Evolutionary conservation across 2,329 filamentous ascomycete species (phyloP).

Genomic region (Didymellaceae sp.): DNA sequence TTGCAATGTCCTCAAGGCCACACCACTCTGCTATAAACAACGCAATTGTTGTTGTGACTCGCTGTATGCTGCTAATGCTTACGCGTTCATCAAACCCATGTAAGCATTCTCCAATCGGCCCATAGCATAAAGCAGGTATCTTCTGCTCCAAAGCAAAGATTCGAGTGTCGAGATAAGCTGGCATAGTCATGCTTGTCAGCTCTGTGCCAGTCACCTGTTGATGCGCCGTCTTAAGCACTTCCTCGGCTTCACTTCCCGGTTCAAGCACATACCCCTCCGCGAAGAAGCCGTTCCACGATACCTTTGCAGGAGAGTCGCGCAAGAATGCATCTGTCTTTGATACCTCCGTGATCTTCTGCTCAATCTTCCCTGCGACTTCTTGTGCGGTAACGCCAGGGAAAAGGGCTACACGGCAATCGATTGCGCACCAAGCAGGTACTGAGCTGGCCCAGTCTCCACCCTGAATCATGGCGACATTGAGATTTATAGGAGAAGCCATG

Average conservation of each 20-base stretch:
- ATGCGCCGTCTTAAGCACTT: constrained; percentile 21
- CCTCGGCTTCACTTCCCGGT: constrained; percentile 24
- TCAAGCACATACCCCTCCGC: constrained; percentile 29
- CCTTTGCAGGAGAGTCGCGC: constrained; percentile 23
- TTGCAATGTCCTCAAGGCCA: constrained; percentile 18
- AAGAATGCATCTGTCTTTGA: constrained; percentile 20
- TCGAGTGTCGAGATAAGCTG: constrained; percentile 25
- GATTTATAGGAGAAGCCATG: constrained; percentile 23
- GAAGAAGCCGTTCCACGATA: constrained; percentile 32
- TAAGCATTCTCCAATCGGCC: constrained; percentile 22
- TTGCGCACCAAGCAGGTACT: constrained; percentile 29
- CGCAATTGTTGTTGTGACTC: constrained; percentile 26
- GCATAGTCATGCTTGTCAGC: constrained; percentile 23
- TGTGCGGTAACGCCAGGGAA: constrained; percentile 27
- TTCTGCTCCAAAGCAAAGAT: constrained; percentile 29
- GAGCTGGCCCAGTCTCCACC: constrained; percentile 32
- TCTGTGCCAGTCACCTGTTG: constrained; percentile 20
- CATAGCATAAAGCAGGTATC: constrained; percentile 29
- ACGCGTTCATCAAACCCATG: constrained; percentile 30
- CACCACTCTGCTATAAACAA: constrained; percentile 31
- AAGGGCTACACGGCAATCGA: constrained; percentile 30
- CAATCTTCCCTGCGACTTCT: constrained; percentile 25
- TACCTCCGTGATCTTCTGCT: constrained; percentile 14
- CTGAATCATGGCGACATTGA: constrained; percentile 30
- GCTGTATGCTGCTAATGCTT: constrained; percentile 26